phyloP scores from a whole-genome alignment of 495 filamentous ascomycete species.

The Neohortaea acidophila region DNA sequence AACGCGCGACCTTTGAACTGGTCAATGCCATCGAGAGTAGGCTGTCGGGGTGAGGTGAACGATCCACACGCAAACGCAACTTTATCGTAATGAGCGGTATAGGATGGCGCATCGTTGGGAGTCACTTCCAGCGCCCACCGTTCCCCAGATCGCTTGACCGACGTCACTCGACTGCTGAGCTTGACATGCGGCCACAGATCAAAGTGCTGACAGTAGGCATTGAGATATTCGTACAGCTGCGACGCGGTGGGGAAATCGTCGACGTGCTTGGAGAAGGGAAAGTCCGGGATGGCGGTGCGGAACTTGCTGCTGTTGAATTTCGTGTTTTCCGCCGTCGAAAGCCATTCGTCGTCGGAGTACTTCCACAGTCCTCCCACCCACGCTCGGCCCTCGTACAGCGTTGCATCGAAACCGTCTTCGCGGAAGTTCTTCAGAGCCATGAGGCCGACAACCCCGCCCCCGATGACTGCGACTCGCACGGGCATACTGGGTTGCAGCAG shows the following conservation, averaged over 20 bases:
- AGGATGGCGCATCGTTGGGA: background rate
- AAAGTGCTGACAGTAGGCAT: background rate
- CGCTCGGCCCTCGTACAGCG: constrained; percentile 1
- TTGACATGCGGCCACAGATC: background rate
- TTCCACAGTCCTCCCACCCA: constrained; percentile 6
- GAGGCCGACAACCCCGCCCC: constrained; percentile 2
- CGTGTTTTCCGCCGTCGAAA: constrained; percentile 1
- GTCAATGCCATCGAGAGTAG: background rate
- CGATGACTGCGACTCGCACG: constrained; percentile 5
- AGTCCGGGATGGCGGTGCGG: constrained; percentile 2
- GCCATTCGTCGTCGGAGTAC: constrained; percentile 2
- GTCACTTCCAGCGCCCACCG: background rate
- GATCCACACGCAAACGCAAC: constrained; percentile 1
- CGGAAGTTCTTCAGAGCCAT: constrained; percentile 9
- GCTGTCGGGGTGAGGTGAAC: background rate
- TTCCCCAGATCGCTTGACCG: background rate
- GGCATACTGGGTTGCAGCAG: too few species aligned
- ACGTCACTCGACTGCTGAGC: background rate
- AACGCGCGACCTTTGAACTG: background rate
- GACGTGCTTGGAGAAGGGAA: background rate
- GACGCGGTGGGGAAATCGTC: constrained; percentile 1
- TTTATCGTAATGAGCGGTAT: background rate
- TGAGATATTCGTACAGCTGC: background rate
- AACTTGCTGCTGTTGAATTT: constrained; percentile 8
- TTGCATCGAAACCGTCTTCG: constrained; percentile 9